Evolutionary conservation across 495 filamentous ascomycete genomes (phyloP).

Genomic region (Amniculicola lignicola): DNA sequence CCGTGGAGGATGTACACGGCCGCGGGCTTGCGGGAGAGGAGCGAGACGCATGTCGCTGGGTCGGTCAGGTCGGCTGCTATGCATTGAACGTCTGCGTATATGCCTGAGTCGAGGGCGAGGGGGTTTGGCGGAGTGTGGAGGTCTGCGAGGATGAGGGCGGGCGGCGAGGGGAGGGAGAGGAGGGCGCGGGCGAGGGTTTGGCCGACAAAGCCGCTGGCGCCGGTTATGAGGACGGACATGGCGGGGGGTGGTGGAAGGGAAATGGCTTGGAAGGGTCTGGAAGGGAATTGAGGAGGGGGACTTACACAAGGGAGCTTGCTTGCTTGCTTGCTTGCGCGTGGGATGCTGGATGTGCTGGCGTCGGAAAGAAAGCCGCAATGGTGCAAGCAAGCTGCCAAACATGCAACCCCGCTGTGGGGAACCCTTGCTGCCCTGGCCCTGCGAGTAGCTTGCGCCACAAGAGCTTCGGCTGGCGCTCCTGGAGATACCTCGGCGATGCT

Average conservation of each 20-base stretch:
- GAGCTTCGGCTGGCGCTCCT: no score
- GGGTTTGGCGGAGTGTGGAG: conserved; percentile 24
- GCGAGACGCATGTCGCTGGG: conserved; percentile 5
- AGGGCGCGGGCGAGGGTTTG: conserved; percentile 28
- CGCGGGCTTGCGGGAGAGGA: conserved; percentile 17
- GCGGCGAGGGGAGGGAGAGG: conserved; percentile 12
- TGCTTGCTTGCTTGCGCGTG: no score
- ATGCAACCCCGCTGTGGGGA: no score
- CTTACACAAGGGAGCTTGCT: no score
- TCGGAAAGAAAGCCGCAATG: no score
- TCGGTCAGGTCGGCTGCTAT: conserved; percentile 29
- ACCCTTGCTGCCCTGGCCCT: no score
- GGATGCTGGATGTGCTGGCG: no score
- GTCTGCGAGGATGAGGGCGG: conserved; percentile 29
- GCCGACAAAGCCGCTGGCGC: conserved; percentile 34
- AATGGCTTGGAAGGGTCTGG: background rate
- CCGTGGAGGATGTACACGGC: conserved; percentile 35
- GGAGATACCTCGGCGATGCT: no score
- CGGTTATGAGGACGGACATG: conserved; percentile 27
- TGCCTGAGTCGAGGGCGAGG: conserved; percentile 15
- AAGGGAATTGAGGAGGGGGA: no score
- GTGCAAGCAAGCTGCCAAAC: no score
- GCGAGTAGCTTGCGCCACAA: no score
- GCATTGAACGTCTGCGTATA: conserved; percentile 26
- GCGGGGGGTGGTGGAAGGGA: background rate